Conservation (phyloP, 306 rosid species). For the Senna siamea region DNA sequence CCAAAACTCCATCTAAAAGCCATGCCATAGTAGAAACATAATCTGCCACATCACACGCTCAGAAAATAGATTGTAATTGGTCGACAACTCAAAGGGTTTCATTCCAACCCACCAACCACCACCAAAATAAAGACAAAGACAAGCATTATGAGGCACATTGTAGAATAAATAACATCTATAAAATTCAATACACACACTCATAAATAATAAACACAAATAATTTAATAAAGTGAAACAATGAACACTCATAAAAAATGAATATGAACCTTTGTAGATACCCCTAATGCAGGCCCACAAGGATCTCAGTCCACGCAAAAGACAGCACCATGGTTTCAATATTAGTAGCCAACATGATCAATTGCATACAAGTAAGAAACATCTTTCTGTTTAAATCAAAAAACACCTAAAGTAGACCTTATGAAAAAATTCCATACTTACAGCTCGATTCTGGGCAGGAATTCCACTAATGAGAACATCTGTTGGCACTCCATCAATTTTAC, state of each 20-base stretch:
- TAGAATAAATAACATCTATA: too few species aligned
- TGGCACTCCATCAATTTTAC: constrained; percentile 78
- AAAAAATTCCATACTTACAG: constrained; percentile 60
- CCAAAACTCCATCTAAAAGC: constrained; percentile 23
- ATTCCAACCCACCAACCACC: too few species aligned
- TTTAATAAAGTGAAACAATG: not conserved
- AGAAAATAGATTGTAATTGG: too few species aligned
- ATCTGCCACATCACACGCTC: too few species aligned
- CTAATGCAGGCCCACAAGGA: not conserved
- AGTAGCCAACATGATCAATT: not conserved
- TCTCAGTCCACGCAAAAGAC: not conserved
- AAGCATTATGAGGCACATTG: too few species aligned
- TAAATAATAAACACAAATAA: too few species aligned
- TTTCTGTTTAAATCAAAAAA: not conserved
- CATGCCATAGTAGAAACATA: constrained; percentile 15
- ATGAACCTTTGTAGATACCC: not conserved
- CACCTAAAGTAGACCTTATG: not conserved
- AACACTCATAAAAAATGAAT: not conserved
- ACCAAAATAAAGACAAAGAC: too few species aligned
- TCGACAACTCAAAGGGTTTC: too few species aligned
- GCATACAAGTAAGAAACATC: not conserved
- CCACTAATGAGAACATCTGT: constrained; percentile 70
- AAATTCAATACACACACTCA: too few species aligned
- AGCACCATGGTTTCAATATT: constrained; percentile 2
- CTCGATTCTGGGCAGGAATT: constrained; percentile 78